A percentile compares a stretch with the other conserved stretches of the same genome.
These are phyloP conservation scores for Cladosporium halotolerans DNA, from an alignment of 2,329 filamentous ascomycete genomes.

Conservation along the genomic window DNA sequence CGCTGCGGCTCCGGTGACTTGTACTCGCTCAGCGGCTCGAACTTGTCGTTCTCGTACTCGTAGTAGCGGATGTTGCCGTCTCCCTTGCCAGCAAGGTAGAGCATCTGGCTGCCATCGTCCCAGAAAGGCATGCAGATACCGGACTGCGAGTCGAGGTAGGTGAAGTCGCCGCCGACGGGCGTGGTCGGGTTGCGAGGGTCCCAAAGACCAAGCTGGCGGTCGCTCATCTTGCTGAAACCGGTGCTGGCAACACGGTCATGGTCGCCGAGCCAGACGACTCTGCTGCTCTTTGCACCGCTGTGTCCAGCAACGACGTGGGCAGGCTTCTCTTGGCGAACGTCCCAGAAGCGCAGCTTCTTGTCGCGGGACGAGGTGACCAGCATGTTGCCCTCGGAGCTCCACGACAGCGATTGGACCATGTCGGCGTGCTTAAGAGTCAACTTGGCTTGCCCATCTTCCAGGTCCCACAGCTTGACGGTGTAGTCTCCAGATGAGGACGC, in stretches of 20 bases:
- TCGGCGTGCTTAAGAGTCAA: conserved; percentile 79
- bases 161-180: conserved; percentile 70
- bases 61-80: conserved; percentile 99
- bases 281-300: conserved; percentile 92
- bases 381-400: conserved; percentile 82
- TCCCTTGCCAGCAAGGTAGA: conserved; percentile 96
- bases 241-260: conserved; percentile 94
- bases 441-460: conserved; percentile 68
- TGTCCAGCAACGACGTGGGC: conserved; percentile 82
- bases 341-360: conserved; percentile 98
- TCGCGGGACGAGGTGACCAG: conserved; percentile 91
- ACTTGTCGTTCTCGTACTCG: conserved; percentile 97
- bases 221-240: conserved; percentile 97
- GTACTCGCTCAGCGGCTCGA: conserved; percentile 94
- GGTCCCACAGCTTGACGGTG: conserved; percentile 93
- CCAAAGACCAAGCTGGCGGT: conserved; percentile 92
- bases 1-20: conserved; percentile 94
- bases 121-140: conserved; percentile 99
- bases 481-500: conserved; percentile 93
- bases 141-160: conserved; percentile 86
- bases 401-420: conserved; percentile 90
- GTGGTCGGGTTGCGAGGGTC: conserved; percentile 73
- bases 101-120: conserved; percentile 91
- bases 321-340: conserved; percentile 85
- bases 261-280: conserved; percentile 94